Evolutionary conservation across 2,329 filamentous ascomycete genomes (phyloP).

Genomic region (Fusarium sp.): DNA sequence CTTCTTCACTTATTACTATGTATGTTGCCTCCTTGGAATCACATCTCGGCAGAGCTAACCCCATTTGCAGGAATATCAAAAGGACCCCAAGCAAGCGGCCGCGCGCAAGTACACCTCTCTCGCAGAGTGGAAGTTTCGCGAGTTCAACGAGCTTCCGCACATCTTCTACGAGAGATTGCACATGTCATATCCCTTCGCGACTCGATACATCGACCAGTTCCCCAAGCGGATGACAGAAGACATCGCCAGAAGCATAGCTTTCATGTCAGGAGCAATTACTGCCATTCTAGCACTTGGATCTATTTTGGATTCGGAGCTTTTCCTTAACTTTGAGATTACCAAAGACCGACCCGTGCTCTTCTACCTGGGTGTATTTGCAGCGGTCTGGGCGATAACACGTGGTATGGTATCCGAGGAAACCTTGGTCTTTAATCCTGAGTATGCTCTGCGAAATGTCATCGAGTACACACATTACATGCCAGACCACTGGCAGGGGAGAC

Average conservation of each 20-base stretch:
- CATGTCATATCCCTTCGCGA: constrained; percentile 95
- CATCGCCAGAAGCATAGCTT: constrained; percentile 84
- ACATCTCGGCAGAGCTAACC: constrained; percentile 6
- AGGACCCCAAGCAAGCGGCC: constrained; percentile 89
- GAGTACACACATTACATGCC: constrained; percentile 94
- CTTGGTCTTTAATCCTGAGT: constrained; percentile 90
- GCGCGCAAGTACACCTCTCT: constrained; percentile 88
- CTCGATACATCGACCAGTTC: constrained; percentile 93
- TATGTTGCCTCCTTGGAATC: constrained; percentile 53
- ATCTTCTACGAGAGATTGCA: constrained; percentile 90
- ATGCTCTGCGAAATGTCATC: constrained; percentile 87
- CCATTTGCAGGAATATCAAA: constrained; percentile 83
- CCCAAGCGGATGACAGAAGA: constrained; percentile 95
- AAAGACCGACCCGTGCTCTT: constrained; percentile 90
- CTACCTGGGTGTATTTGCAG: constrained; percentile 85
- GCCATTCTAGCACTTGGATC: constrained; percentile 88
- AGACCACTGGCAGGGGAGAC: constrained; percentile 84
- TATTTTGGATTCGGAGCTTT: constrained; percentile 89
- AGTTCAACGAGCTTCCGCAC: constrained; percentile 97
- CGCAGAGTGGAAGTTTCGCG: constrained; percentile 97
- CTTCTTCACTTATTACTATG: constrained; percentile 95
- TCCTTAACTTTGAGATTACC: constrained; percentile 92
- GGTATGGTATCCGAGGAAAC: constrained; percentile 90
- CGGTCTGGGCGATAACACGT: constrained; percentile 84
- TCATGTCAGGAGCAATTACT: constrained; percentile 86